phyloP scores from a whole-genome alignment of 345 rosid genomes.

The Eucalyptus pumila region DNA sequence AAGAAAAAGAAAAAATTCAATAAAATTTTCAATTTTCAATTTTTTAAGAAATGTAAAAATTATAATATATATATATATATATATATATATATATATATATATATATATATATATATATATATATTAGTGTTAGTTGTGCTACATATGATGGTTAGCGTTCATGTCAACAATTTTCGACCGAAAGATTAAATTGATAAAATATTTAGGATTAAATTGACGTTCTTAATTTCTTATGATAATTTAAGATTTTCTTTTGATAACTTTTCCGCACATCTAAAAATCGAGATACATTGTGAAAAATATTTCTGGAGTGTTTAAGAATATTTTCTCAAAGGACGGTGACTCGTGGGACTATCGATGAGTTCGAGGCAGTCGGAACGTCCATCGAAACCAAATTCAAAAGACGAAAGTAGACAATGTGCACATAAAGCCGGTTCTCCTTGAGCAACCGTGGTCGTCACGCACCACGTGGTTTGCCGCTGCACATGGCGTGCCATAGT shows the following conservation, averaged over 20 bases:
- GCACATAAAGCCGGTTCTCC: neutral
- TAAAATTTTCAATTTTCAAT: too few species aligned
- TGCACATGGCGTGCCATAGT: neutral
- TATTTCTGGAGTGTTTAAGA: neutral
- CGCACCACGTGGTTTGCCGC: neutral
- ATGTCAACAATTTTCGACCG: fast-evolving
- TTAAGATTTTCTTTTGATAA: neutral
- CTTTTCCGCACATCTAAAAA: neutral
- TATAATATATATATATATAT: too few species aligned
- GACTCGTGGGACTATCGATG: neutral
- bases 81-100: too few species aligned
- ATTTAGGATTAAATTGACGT: fast-evolving
- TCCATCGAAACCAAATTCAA: neutral
- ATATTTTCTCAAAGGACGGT: neutral
- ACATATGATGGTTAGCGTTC: fast-evolving
- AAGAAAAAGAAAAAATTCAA: too few species aligned
- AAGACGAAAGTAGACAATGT: neutral
- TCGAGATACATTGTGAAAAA: fast-evolving
- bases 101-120: too few species aligned
- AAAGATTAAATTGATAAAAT: neutral
- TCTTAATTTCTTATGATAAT: neutral
- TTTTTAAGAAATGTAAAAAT: neutral
- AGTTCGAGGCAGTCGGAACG: neutral
- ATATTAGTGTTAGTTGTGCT: neutral
- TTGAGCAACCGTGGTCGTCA: neutral